Evolutionary conservation across 2,329 filamentous ascomycete genomes (phyloP), one percentile per base, ranked within the genome.

Genomic region (Aschersonia sp.): DNA sequence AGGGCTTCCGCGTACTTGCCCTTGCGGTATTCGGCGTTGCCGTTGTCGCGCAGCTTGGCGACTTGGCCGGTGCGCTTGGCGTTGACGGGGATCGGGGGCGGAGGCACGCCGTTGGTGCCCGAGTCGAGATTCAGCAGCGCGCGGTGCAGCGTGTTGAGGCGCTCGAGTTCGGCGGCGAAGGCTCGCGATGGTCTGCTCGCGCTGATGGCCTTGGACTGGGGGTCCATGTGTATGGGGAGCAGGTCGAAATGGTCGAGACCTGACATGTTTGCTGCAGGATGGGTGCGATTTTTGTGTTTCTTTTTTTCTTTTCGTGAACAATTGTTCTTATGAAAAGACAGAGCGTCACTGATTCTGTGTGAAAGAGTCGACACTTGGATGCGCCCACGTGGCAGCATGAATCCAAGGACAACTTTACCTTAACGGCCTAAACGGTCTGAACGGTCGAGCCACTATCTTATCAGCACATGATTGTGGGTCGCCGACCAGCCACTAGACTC

Each of bases 1-100:
- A 87, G 73, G 4, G 90, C 90, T 47, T 94, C 87, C 48, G 66
- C 66, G 67, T 84, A 79, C 55, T 79, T 75, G 56, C 76, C 76
- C 66, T 90, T 89, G 65, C 87, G 84, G 72, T 86, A 90, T 56
- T 85, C 79, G 49, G 70, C 70, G 71, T 95, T 95, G 58, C 87
- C 90, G 49, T 76, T 77, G 63, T 97, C 92, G 62, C 88, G 86
- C 54, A 97, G 81, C 69, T 97, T 97, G 66, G 74, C 79, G 66
- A 98, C 84, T 61, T 89, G 81, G 37, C 86, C 87, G 54, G 77
- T 82, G 59, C 90, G 87, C 70, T 95, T 95, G 46, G 87, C 89
- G 72, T 95, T 94, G 52, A 95, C 83, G 50, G 89, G 89, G 41
- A 94, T 76, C 0, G 92, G 92, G 0, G 90, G 84, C 5, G 89